Evolutionary conservation across 768 basidiomycete genomes (phyloP), one percentile per base, ranked within the genome.

Genomic region (Coprinellus aureogranulatus): DNA sequence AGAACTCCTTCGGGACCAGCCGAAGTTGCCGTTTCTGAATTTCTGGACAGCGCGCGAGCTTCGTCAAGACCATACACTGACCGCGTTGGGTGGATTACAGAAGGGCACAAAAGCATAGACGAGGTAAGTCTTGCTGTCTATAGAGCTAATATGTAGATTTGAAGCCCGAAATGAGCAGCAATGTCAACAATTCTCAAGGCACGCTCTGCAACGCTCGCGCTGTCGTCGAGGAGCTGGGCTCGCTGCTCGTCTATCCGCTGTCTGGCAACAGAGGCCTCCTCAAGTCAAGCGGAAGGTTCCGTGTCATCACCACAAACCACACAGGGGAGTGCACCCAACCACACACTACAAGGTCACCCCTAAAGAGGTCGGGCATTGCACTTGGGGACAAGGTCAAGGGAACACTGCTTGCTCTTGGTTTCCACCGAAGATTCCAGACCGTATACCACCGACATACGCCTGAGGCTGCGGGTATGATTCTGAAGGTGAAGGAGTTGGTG

Each of bases 281-380:
- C 30, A 14, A 30, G 31, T 11, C 46, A 48, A 28, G 22, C 46
- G 9, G 26, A 25, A 25, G 46, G 22, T 4, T 52, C 34, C 14
- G 34, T 34, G 4, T 52, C 50, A 11, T 2, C 50, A 3, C 50
- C 50, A 20, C 12, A 23, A 47, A 22, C 60, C 4, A 23, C 58
- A 30, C 27, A 57, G 4, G 41, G 54, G 34, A 37, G 53, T 28
- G 23, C 66, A 46, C 74, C 78, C 53, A 75, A 72, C n/a, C 28
- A 92, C 94, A 0, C 91, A 96, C 72, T 94, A 82, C 77, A 90
- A 90, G 76, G 88, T 98, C 65, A 96, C 94, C 20, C 86, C 95
- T 27, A n/a, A 83, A 83, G 10, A 89, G 94, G 55, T 95, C 94
- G 4, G 88, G 86, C 49, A 94, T 95, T 60, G 88, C 92, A 0